Conservation (phyloP, 2,329 filamentous ascomycete genomes). For the Colletotrichum camelliae region DNA sequence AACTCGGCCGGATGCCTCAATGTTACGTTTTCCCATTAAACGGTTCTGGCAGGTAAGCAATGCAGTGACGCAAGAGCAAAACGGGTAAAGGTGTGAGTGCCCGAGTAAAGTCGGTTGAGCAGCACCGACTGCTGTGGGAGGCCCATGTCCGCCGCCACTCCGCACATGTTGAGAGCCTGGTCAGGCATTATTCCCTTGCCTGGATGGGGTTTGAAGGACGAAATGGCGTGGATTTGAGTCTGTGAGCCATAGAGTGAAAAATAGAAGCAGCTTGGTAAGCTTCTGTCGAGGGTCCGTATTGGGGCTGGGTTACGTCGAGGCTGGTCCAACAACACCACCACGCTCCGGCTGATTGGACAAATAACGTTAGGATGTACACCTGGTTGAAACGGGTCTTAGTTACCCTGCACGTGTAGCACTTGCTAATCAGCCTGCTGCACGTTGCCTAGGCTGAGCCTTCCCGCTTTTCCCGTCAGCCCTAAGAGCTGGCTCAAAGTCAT, state of each 20-base stretch:
- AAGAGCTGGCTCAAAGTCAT: background rate
- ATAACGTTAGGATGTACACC: background rate
- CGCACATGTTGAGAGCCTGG: background rate
- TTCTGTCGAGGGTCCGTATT: background rate
- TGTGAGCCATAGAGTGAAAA: background rate
- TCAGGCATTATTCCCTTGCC: background rate
- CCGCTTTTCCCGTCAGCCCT: background rate
- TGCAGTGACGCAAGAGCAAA: background rate
- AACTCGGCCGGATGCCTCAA: conserved; percentile 3
- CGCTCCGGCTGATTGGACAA: conserved; percentile 6
- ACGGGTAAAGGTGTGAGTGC: background rate
- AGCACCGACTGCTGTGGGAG: background rate
- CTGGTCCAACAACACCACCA: background rate
- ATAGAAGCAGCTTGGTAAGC: conserved; percentile 23
- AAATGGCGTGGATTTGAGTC: background rate
- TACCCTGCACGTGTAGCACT: background rate
- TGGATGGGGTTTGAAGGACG: background rate
- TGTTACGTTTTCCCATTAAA: background rate
- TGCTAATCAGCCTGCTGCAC: background rate
- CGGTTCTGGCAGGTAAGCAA: background rate
- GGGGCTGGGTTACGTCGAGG: background rate
- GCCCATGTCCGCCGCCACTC: background rate
- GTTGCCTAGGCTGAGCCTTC: background rate
- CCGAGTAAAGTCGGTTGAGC: background rate
- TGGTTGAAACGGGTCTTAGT: background rate